phyloP scores from a whole-genome alignment of 2,329 filamentous ascomycete species.

The Chaetothyriales sp. region DNA sequence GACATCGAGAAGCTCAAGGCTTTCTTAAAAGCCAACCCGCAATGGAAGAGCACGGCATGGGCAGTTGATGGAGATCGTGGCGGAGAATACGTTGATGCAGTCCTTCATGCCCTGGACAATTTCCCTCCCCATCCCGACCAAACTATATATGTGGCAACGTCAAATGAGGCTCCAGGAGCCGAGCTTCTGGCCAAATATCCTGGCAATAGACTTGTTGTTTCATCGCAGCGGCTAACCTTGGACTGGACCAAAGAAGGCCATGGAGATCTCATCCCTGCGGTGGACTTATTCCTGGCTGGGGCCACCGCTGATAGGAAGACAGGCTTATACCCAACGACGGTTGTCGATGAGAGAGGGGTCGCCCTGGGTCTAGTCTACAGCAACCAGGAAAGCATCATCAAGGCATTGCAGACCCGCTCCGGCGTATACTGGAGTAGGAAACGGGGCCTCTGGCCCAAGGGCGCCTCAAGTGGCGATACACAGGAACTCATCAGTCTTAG shows the following conservation, averaged over 20 bases:
- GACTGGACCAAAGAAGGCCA: slow-evolving; percentile 45
- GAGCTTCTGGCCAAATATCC: slow-evolving; percentile 21
- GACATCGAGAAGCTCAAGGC: slow-evolving; percentile 27
- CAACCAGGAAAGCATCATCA: slow-evolving; percentile 75
- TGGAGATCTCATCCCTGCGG: slow-evolving; percentile 48
- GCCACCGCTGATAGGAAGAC: slow-evolving; percentile 74
- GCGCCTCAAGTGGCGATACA: slow-evolving; percentile 82
- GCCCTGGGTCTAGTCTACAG: slow-evolving; percentile 89
- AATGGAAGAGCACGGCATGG: slow-evolving; percentile 18
- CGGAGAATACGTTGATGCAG: slow-evolving; percentile 30
- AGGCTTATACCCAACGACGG: slow-evolving; percentile 74
- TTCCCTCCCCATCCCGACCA: slow-evolving; percentile 22
- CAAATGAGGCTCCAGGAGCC: slow-evolving; percentile 10
- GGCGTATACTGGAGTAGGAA: slow-evolving; percentile 96
- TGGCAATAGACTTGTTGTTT: slow-evolving; percentile 43
- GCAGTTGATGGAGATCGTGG: slow-evolving; percentile 19
- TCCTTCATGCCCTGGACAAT: slow-evolving; percentile 26
- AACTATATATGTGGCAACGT: slow-evolving; percentile 25
- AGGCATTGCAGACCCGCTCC: slow-evolving; percentile 65
- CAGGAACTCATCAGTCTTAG: slow-evolving; percentile 77
- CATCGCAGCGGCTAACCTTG: slow-evolving; percentile 56
- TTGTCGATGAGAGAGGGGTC: slow-evolving; percentile 73
- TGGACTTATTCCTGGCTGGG: slow-evolving; percentile 57
- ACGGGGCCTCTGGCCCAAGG: slow-evolving; percentile 92
- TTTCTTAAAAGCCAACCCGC: slow-evolving; percentile 25